Conservation (phyloP, 2,329 filamentous ascomycete genomes). For the Hysterium pulicare region DNA sequence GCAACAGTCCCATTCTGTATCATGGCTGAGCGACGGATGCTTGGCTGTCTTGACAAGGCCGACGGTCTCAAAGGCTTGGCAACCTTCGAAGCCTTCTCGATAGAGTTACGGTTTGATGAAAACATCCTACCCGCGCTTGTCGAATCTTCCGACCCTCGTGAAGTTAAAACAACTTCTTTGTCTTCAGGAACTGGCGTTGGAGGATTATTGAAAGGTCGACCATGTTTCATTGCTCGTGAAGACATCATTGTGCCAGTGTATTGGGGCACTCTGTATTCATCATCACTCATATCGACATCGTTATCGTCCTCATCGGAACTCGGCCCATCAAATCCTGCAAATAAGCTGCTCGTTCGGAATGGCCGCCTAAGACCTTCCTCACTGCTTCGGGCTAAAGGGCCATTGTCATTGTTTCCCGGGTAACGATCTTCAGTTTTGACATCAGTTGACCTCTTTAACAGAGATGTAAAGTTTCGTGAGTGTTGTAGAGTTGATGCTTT, state of each 20-base stretch:
- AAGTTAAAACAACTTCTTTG: constrained; percentile 31
- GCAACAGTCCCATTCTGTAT: constrained; percentile 74
- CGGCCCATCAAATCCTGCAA: constrained; percentile 74
- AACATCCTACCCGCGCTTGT: constrained; percentile 14
- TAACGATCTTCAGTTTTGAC: constrained; percentile 60
- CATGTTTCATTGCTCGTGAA: constrained; percentile 47
- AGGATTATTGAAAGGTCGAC: constrained; percentile 40
- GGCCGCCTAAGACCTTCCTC: constrained; percentile 64
- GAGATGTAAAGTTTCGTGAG: constrained; percentile 24
- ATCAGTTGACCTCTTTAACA: constrained; percentile 26
- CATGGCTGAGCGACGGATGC: constrained; percentile 74
- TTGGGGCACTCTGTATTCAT: constrained; percentile 53
- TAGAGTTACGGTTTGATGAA: constrained; percentile 26
- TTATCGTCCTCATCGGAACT: constrained; percentile 51
- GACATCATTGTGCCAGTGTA: constrained; percentile 45
- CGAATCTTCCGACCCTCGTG: constrained; percentile 31
- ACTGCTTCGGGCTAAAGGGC: constrained; percentile 60
- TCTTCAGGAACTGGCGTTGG: constrained; percentile 44
- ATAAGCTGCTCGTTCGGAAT: constrained; percentile 77
- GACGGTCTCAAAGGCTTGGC: constrained; percentile 29
- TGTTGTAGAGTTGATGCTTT: constrained; percentile 6
- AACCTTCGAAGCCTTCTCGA: constrained; percentile 36
- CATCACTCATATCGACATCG: constrained; percentile 62
- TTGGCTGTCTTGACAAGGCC: constrained; percentile 42
- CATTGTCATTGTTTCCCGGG: constrained; percentile 77